Evolutionary conservation across 108 stramenopile genomes (phyloP), one percentile per base, ranked within the genome.

Genomic region (Bacterosira constricta): DNA sequence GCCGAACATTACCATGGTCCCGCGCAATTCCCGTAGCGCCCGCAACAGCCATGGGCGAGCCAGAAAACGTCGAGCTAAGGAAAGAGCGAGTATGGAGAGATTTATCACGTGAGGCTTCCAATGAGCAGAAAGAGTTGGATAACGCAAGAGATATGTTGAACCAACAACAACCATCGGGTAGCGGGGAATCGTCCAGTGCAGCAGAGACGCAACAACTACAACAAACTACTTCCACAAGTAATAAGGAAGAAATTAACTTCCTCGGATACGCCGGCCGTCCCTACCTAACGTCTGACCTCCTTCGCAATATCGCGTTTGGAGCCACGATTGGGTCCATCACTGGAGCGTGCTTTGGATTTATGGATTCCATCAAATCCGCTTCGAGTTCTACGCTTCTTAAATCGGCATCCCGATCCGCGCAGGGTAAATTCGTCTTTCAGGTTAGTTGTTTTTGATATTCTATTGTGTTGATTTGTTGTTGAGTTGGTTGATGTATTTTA

Each of bases 291-390:
- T 63, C 67, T 30, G 88, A 93, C 27, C 57, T 93, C 3, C 78
- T 89, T 30, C 79, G 82, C 38, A 77, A 79, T 37, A 66, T 76
- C 17, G 93, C 93, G 1, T 94, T 94, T 74, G 93, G 93, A 26
- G 88, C 83, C 11, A 79, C 74, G 25, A 91, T 94, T 18, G 93
- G 93, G 2, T 71, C 80, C 25, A 90, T 94, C 55, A 94, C 93
- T 1, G 93, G 93, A 35, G 49, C 78, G 57, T 90, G 91, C 12
- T 94, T 94, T 80, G 93, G 93, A n/a, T 91, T 94, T 63, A 91
- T 94, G 90, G 93, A 94, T 78, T 83, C 88, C 8, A 90, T 94
- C 80, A 65, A 88, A 23, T 74, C 77, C 7, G 93, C 86, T 6
- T 69, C 79, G 21, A 83, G 88, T 30, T 87, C 87, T 4, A 15